Percentiles rank a stretch among this genome's conserved stretches.
Conservation (phyloP, 345 rosid genomes). For the Raphanus sativus region DNA sequence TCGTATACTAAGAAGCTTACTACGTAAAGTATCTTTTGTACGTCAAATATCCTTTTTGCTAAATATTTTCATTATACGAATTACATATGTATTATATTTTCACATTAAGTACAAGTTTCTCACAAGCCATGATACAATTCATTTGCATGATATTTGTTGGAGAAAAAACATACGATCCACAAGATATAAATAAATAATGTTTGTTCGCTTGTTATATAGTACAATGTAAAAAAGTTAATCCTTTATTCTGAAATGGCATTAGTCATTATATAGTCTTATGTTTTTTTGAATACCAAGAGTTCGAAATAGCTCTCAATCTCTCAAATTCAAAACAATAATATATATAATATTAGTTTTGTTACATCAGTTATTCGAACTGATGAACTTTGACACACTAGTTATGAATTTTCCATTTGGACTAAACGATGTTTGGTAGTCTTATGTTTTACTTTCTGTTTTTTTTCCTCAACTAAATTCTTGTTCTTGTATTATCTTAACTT, state of each 20-base stretch:
- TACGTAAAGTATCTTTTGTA: slow-evolving; percentile 16
- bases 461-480: not conserved
- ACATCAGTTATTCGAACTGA: too few relatives aligned
- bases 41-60: not conserved
- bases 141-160: not conserved
- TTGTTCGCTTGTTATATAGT: not conserved
- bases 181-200: not conserved
- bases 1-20: slow-evolving; percentile 3
- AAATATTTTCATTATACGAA: not conserved
- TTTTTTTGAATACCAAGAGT: too few relatives aligned
- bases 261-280: not conserved
- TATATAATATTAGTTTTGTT: too few relatives aligned
- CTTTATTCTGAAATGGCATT: not conserved
- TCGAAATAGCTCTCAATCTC: too few relatives aligned
- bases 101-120: not conserved
- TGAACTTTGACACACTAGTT: too few relatives aligned
- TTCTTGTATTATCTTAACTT: not conserved
- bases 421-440: not conserved
- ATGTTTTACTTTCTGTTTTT: not conserved
- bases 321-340: too few relatives aligned
- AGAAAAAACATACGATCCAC: not conserved
- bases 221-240: not conserved
- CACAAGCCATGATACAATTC: not conserved
- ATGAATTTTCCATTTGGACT: too few relatives aligned
- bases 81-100: not conserved